Percentiles rank a stretch among this genome's conserved stretches.
Evolutionary conservation across 495 filamentous ascomycete species (phyloP).

Genomic region (Darksidea phi): DNA sequence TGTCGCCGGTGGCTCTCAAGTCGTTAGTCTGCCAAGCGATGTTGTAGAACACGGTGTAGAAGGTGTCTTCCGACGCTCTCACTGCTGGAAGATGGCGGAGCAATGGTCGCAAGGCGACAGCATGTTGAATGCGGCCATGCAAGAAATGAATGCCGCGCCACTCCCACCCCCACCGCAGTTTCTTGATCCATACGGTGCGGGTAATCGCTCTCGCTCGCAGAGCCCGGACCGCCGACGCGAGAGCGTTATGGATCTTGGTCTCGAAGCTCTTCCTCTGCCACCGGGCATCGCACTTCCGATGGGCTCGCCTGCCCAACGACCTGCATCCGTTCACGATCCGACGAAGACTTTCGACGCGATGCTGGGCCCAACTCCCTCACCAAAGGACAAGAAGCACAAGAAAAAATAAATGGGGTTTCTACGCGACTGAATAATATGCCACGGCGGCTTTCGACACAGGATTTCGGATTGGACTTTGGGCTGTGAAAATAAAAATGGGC

Average conservation of each 20-base stretch:
- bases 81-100: constrained; percentile 86
- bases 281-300: constrained; percentile 37
- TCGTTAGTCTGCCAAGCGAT: constrained; percentile 77
- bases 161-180: constrained; percentile 25
- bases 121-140: constrained; percentile 34
- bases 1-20: constrained; percentile 64
- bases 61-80: constrained; percentile 82
- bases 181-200: constrained; percentile 2
- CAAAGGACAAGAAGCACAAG: constrained; percentile 50
- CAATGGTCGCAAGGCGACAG: constrained; percentile 57
- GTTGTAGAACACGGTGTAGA: constrained; percentile 86
- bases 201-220: constrained; percentile 13
- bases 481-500: no score
- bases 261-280: constrained; percentile 45
- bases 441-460: no score
- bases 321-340: constrained; percentile 33
- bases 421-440: no score
- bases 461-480: no score
- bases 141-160: constrained; percentile 19
- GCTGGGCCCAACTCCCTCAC: constrained; percentile 48
- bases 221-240: constrained; percentile 33
- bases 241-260: constrained; percentile 40
- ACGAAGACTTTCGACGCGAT: constrained; percentile 67
- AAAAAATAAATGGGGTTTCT: constrained; percentile 26
- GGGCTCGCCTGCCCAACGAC: constrained; percentile 7